Conservation (phyloP, 768 basidiomycete species). For the Tulasnella sp. region DNA sequence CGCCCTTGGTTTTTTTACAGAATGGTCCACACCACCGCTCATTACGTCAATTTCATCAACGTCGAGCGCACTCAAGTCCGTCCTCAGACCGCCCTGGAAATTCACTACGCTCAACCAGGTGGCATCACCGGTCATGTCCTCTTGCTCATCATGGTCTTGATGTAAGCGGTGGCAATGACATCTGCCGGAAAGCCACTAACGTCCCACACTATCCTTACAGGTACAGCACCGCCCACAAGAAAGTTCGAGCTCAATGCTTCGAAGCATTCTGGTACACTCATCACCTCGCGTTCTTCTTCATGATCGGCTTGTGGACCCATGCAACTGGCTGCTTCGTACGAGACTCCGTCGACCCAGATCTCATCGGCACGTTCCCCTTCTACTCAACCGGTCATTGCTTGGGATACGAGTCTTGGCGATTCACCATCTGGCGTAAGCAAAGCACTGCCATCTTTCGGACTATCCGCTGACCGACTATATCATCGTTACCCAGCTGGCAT, state of each 20-base stretch:
- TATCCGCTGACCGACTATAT: not conserved
- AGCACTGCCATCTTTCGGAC: not conserved
- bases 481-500: constrained; percentile 50
- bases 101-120: constrained; percentile 84
- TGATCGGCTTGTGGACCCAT: constrained; percentile 84
- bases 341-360: constrained; percentile 70
- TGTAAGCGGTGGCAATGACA: constrained; percentile 40
- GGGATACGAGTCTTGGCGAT: constrained; percentile 88
- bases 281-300: constrained; percentile 91
- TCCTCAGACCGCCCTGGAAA: constrained; percentile 66
- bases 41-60: constrained; percentile 91
- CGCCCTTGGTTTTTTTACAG: not conserved
- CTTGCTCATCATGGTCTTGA: constrained; percentile 88
- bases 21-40: constrained; percentile 88
- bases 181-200: not conserved
- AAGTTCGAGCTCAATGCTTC: constrained; percentile 84
- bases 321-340: constrained; percentile 95
- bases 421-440: constrained; percentile 68
- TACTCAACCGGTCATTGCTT: constrained; percentile 84
- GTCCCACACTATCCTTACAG: constrained; percentile 25
- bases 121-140: constrained; percentile 96
- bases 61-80: constrained; percentile 87
- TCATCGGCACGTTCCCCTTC: constrained; percentile 72
- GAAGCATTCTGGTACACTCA: constrained; percentile 98
- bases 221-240: constrained; percentile 85